A percentile compares a stretch with the other conserved stretches of the same genome.
These are phyloP conservation scores for Ziziphus jujuba DNA, from an alignment of 306 rosid species.

Conservation along the genomic window DNA sequence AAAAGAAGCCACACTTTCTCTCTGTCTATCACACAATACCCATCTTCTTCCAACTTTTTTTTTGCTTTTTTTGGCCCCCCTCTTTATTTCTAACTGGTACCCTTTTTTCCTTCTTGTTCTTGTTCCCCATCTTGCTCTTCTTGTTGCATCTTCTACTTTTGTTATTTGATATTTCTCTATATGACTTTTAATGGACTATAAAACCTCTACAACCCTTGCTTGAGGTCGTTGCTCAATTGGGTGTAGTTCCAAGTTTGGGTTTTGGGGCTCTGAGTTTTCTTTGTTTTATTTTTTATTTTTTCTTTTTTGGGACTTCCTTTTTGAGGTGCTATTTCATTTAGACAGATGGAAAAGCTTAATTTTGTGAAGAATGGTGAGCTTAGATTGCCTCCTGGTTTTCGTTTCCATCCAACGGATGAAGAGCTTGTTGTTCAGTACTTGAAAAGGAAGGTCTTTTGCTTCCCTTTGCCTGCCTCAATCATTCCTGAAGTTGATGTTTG, in stretches of 20 bases:
- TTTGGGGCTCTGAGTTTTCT: not conserved
- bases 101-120: conserved; percentile 21
- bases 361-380: conserved; percentile 78
- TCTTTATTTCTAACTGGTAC: not conserved
- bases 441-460: conserved; percentile 72
- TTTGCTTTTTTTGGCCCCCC: not conserved
- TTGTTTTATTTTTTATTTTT: not conserved
- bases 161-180: conserved; percentile 23
- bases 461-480: conserved; percentile 85
- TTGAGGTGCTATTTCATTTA: not conserved
- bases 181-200: conserved; percentile 24
- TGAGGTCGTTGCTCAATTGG: not conserved
- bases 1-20: conserved; percentile 60
- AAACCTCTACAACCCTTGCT: conserved; percentile 5
- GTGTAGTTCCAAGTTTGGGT: not conserved
- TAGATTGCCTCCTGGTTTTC: conserved; percentile 89
- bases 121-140: conserved; percentile 19
- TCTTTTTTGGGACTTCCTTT: not conserved
- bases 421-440: conserved; percentile 85
- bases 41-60: conserved; percentile 6
- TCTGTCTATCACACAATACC: conserved; percentile 22
- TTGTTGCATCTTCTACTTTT: conserved; percentile 22
- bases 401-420: conserved; percentile 94
- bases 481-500: conserved; percentile 87
- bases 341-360: conserved; percentile 58